Conservation (phyloP, 2,329 filamentous ascomycete genomes). For the Cytospora leucostoma region DNA sequence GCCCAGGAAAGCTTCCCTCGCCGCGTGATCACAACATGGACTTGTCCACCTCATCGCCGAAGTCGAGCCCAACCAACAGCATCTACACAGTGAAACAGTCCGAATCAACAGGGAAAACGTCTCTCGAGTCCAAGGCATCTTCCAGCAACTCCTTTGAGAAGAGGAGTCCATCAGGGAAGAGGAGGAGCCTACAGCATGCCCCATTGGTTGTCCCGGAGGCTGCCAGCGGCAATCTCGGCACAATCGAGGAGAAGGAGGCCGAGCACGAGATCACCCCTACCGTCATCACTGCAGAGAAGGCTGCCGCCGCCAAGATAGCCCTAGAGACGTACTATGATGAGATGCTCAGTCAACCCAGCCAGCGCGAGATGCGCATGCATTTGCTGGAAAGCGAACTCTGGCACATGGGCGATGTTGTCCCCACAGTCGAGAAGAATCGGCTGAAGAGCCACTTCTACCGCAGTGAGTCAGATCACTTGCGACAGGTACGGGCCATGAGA, state of each 20-base stretch:
- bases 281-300: slow-evolving; percentile 69
- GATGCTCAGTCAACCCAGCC: slow-evolving; percentile 58
- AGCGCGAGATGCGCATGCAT: slow-evolving; percentile 61
- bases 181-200: slow-evolving; percentile 30
- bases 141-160: slow-evolving; percentile 33
- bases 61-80: slow-evolving; percentile 33
- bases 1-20: slow-evolving; percentile 28
- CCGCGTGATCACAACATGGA: slow-evolving; percentile 12
- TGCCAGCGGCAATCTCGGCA: slow-evolving; percentile 35
- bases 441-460: slow-evolving; percentile 60
- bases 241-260: slow-evolving; percentile 39
- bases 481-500: slow-evolving; percentile 71
- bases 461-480: slow-evolving; percentile 73
- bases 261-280: slow-evolving; percentile 36
- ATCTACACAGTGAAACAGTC: slow-evolving; percentile 29
- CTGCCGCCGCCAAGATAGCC: slow-evolving; percentile 79
- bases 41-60: slow-evolving; percentile 28
- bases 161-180: slow-evolving; percentile 34
- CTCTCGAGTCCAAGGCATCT: slow-evolving; percentile 45
- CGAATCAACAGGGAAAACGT: slow-evolving; percentile 41
- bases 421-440: slow-evolving; percentile 55
- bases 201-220: slow-evolving; percentile 25
- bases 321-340: slow-evolving; percentile 83
- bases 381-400: slow-evolving; percentile 67
- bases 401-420: slow-evolving; percentile 48